Conservation (phyloP, 2,329 filamentous ascomycete species). For the Sodiomyces alkalinus region DNA sequence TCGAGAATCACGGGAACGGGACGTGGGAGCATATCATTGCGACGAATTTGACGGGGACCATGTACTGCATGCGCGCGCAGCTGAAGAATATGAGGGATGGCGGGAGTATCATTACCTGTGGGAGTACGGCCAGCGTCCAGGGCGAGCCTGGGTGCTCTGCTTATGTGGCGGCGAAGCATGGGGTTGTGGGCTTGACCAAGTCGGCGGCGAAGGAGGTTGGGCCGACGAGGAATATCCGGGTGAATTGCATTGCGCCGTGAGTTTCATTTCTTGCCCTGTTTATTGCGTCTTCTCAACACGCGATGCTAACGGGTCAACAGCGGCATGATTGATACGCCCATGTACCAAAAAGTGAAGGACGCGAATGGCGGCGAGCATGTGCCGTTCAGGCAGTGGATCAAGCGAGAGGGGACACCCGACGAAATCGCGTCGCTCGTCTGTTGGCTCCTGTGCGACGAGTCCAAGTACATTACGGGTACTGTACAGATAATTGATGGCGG, state of each 20-base stretch:
- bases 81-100: constrained; percentile 27
- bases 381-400: neutral
- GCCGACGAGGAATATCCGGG: constrained; percentile 8
- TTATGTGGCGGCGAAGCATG: constrained; percentile 16
- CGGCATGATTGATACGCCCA: constrained; percentile 6
- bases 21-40: constrained; percentile 33
- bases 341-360: constrained; percentile 2
- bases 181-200: constrained; percentile 14
- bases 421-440: constrained; percentile 14
- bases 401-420: constrained; percentile 11
- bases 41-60: constrained; percentile 34
- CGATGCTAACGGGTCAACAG: neutral
- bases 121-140: too few species aligned
- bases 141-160: too few species aligned
- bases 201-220: constrained; percentile 15
- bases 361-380: neutral
- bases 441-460: constrained; percentile 13
- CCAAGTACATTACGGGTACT: constrained; percentile 12
- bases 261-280: constrained; percentile 3
- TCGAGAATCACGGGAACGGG: constrained; percentile 26
- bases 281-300: too few species aligned
- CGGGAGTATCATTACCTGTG: constrained; percentile 47
- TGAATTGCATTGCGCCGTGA: constrained; percentile 14
- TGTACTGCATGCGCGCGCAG: constrained; percentile 33
- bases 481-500: constrained; percentile 1